Conservation (phyloP, 306 rosid genomes). For the Fagus crenata region DNA sequence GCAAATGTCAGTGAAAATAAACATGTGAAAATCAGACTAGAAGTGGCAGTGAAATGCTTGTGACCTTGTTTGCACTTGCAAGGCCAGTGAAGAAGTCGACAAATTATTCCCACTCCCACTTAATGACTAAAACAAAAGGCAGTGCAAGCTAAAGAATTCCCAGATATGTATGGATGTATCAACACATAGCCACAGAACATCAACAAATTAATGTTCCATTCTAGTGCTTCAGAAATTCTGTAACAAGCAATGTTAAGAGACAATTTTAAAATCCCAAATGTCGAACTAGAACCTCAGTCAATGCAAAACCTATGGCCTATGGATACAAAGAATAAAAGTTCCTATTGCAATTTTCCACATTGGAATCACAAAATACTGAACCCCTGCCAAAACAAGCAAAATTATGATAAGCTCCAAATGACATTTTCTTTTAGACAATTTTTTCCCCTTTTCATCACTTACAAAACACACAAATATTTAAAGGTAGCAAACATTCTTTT, state of each 20-base stretch:
- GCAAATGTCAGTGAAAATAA: neutral
- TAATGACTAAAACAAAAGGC: neutral
- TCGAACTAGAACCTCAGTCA: neutral
- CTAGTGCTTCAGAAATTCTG: neutral
- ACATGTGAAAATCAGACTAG: neutral
- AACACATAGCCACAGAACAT: neutral
- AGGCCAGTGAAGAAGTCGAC: neutral
- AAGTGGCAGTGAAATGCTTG: neutral
- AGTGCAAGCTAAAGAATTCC: neutral
- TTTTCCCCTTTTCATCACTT: neutral
- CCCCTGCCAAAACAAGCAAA: neutral
- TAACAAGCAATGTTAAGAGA: neutral
- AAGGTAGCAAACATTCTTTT: neutral
- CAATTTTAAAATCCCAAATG: neutral
- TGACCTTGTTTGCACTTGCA: neutral
- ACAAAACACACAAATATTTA: neutral
- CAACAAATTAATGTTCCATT: no score
- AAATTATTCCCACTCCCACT: neutral
- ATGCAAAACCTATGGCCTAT: neutral
- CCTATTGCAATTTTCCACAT: neutral
- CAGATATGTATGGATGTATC: neutral
- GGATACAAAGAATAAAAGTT: neutral
- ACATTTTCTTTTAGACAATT: neutral
- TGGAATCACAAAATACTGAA: neutral
- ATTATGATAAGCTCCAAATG: neutral